A percentile compares a stretch with the other conserved stretches of the same genome.
Evolutionary conservation across 2,329 filamentous ascomycete genomes (phyloP).

Genomic region (Alternaria alternata): DNA sequence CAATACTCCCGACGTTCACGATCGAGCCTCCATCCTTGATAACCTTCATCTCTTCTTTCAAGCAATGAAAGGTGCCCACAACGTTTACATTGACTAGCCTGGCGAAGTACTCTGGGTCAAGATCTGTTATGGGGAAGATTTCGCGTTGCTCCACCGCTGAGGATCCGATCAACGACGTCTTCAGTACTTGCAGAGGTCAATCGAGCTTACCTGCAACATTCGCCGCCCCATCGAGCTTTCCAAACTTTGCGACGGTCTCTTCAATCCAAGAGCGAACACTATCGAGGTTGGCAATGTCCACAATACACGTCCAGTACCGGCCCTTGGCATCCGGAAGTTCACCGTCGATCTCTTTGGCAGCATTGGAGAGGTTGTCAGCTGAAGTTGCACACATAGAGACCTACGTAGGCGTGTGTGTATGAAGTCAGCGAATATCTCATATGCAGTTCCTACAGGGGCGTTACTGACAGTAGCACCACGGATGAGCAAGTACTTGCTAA

Average conservation of each 20-base stretch:
- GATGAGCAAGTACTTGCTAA: constrained; percentile 8
- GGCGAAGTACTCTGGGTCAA: constrained; percentile 27
- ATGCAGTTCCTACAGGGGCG: too few relatives aligned
- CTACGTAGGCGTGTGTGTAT: neutral
- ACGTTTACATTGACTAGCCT: constrained; percentile 49
- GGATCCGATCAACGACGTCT: neutral
- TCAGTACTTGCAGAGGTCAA: too few relatives aligned
- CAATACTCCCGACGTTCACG: constrained; percentile 12
- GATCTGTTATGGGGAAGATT: constrained; percentile 14
- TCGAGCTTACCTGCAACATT: constrained; percentile 51
- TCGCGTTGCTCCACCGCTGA: constrained; percentile 11
- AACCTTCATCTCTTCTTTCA: constrained; percentile 34
- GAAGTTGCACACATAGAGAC: constrained; percentile 9
- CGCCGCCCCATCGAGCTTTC: constrained; percentile 50
- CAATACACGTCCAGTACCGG: constrained; percentile 5
- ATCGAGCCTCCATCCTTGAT: constrained; percentile 32
- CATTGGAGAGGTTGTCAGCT: constrained; percentile 1
- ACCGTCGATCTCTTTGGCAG: constrained; percentile 4
- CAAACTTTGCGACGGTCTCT: constrained; percentile 44
- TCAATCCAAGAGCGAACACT: constrained; percentile 43
- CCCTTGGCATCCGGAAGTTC: constrained; percentile 8
- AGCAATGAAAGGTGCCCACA: constrained; percentile 45
- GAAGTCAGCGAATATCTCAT: neutral
- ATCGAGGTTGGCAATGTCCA: constrained; percentile 4
- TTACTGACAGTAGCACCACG: constrained; percentile 6